Evolutionary conservation across 73 alveolate species (phyloP).

Genomic region (Blepharisma japonicum): DNA sequence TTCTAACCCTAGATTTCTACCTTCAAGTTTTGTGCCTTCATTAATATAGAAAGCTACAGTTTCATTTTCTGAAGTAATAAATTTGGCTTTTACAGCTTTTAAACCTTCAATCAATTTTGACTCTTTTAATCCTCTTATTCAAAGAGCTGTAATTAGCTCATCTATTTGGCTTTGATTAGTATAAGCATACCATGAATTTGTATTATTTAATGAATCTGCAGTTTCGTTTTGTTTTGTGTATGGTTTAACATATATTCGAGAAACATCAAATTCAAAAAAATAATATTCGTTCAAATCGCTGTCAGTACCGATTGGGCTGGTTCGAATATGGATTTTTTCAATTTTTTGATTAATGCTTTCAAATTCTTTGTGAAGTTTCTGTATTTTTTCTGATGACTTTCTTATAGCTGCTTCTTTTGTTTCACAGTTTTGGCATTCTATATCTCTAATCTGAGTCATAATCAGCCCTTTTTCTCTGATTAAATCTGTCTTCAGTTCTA

Average conservation of each 20-base stretch:
- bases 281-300: not conserved
- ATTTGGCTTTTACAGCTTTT: not conserved
- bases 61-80: not conserved
- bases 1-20: not conserved
- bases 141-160: not conserved
- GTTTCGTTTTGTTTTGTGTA: too few relatives aligned
- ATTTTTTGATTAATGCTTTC: not conserved
- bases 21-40: not conserved
- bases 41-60: not conserved
- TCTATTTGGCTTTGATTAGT: not conserved
- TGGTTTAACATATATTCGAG: not conserved
- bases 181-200: not conserved
- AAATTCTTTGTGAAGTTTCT: not conserved
- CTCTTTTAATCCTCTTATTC: not conserved
- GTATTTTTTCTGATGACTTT: not conserved
- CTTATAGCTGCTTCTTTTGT: not conserved
- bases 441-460: not conserved
- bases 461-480: not conserved
- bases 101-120: not conserved
- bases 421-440: not conserved
- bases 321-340: not conserved
- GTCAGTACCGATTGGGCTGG: not conserved
- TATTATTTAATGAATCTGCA: too few relatives aligned
- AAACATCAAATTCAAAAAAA: not conserved
- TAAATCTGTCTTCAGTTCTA: not conserved